A percentile compares a stretch with the other conserved stretches of the same genome.
These are phyloP conservation scores for Phaffomyces thermotolerans DNA, from an alignment of 805 yeast species.

Conservation along the genomic window DNA sequence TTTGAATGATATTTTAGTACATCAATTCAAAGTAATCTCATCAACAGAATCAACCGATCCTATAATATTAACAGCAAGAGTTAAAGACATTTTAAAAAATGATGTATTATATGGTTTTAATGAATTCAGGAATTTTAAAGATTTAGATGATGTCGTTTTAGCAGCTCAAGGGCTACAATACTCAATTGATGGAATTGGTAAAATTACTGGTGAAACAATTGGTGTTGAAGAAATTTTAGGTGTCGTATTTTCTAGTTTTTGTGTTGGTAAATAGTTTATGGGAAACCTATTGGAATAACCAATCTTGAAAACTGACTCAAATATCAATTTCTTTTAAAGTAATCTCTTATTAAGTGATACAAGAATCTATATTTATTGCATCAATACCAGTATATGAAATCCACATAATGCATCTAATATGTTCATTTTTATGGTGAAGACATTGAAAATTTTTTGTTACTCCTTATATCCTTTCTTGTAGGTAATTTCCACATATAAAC, in stretches of 20 bases:
- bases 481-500: no score
- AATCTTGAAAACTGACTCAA: no score
- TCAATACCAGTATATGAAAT: no score
- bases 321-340: no score
- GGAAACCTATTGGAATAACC: no score
- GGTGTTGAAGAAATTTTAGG: slow-evolving; percentile 89
- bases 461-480: no score
- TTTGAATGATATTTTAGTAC: slow-evolving; percentile 36
- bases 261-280: slow-evolving; percentile 72
- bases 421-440: no score
- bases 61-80: slow-evolving; percentile 64
- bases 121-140: slow-evolving; percentile 46
- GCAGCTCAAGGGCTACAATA: slow-evolving; percentile 71
- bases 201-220: slow-evolving; percentile 81
- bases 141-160: slow-evolving; percentile 62
- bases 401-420: no score
- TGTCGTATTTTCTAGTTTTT: slow-evolving; percentile 84
- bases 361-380: no score
- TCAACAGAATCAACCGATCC: slow-evolving; percentile 52
- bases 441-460: no score
- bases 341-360: no score
- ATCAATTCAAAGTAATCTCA: slow-evolving; percentile 42
- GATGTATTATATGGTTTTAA: slow-evolving; percentile 73
- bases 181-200: slow-evolving; percentile 83
- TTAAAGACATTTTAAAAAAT: slow-evolving; percentile 61